Evolutionary conservation across 2,329 filamentous ascomycete genomes (phyloP), one percentile per base, ranked within the genome.

Genomic region (Stagonosporopsis vannaccii): DNA sequence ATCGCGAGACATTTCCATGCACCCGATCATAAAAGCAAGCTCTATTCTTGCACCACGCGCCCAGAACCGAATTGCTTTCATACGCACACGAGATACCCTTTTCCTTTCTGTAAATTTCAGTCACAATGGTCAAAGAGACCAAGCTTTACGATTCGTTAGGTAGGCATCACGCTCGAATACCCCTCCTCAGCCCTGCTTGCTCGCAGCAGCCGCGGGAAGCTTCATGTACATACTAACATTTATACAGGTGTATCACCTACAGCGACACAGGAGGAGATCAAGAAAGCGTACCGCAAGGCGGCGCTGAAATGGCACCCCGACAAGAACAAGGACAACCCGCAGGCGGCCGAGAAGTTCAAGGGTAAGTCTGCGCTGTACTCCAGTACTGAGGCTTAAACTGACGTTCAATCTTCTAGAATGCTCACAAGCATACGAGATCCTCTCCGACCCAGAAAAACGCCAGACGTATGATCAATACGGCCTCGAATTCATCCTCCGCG

Each of bases 361-460:
- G 84, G 84, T 84, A 77, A 61, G 77, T 67, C 37, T 28, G 41
- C 19, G 41, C 17, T 20, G 28, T 17, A 45, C 25, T 41, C 17
- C 20, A 25, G 33, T 45, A 17, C n/a, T 12, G 11, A 20, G 20
- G 6, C 9, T 30, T 37, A 1, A 54, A 49, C 65, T 72, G 49
- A 74, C 36, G 22, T 28, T 6, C 32, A 42, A 25, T 6, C 17
- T 7, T 52, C 37, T 60, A 85, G 95, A 98, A 77, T 90, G 92
- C 63, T 97, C 92, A 1, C 93, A 98, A 80, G 95, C 95, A 54
- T 99, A 97, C 81, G 95, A 99, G 80, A 96, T 99, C 67, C 87
- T 99, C 3, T 96, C 92, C 59, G 95, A 99, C 71, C 93, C 94
- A 58, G 93, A 98, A 75, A 99, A 98, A 80, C 90, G 95, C 71